Conservation (phyloP, 768 basidiomycete genomes). For the Steccherinum ochraceum region DNA sequence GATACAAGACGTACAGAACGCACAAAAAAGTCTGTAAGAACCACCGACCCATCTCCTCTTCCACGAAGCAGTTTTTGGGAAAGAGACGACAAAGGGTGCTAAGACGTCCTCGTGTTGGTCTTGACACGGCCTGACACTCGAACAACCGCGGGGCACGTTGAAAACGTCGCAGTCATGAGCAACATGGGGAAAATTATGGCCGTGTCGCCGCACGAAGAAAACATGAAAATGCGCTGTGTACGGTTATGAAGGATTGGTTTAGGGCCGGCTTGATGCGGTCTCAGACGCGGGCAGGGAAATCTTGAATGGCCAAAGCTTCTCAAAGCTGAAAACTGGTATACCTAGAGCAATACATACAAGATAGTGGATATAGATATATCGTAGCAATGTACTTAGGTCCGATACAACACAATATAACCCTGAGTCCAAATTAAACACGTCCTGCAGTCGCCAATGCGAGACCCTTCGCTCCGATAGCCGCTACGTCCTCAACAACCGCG, state of each 20-base stretch:
- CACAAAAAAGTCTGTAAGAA: conserved; percentile 30
- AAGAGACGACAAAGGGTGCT: conserved; percentile 67
- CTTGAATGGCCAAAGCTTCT: no score
- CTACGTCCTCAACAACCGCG: conserved; percentile 64
- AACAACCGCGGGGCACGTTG: conserved; percentile 56
- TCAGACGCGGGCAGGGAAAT: no score
- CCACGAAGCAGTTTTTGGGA: conserved; percentile 17
- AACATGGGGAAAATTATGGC: conserved; percentile 79
- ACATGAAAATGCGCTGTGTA: background rate
- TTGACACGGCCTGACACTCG: conserved; percentile 85
- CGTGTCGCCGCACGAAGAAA: conserved; percentile 77
- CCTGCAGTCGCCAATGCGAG: conserved; percentile 32
- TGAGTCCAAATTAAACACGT: no score
- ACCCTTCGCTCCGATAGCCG: conserved; percentile 55
- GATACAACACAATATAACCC: no score
- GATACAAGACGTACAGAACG: no score
- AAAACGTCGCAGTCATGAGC: conserved; percentile 63
- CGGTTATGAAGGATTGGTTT: conserved; percentile 4
- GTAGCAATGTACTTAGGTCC: no score
- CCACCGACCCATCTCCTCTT: conserved; percentile 76
- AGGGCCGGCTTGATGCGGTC: conserved; percentile 12
- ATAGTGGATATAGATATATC: no score
- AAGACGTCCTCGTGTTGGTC: conserved; percentile 70
- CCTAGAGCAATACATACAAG: no score
- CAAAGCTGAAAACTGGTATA: no score